Base-by-base conservation (phyloP, 2,329 filamentous ascomycete species). In the Pseudogymnoascus sp. region DNA sequence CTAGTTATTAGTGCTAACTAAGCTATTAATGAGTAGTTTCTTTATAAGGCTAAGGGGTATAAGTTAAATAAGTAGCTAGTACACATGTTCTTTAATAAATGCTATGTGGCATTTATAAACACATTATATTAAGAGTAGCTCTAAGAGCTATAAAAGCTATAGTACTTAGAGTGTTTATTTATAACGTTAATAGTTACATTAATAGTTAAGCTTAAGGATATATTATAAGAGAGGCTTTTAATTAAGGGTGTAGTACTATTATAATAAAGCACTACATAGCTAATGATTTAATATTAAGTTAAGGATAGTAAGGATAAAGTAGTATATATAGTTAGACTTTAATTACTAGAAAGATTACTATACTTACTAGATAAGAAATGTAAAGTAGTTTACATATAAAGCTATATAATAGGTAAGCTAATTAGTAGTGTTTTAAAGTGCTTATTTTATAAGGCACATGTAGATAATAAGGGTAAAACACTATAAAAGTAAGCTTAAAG, bases 131-230 rank as follows among this genome's bases (percentile, higher is more conserved):
- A 57, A 31, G 21, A 10, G 2, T n/a, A 59, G 53, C 57, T 63
- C 1, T 62, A 57, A 23, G 53, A 53, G 15, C 36, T 65, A 21
- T 63, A 38, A 61, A 17, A 44, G 19, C 31, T 65, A 15, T 42
- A 57, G n/a, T 63, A 65, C 47, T 35, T 65, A 35, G 4, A 60
- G 11, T 65, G 57, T 36, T 36, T 13, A 33, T 65, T 65, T 64
- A 63, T 53, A 15, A 38, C 44, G 21, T 35, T 65, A n/a, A 42
- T 19, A 19, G 36, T 19, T 9, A 65, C 62, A 28, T 31, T 65
- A 15, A 13, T 62, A 15, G 19, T 50, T 36, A 13, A 15, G 8
- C 36, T 62, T 3, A 31, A 65, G 26, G 40, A 44, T 8, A 17
- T 50, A 21, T 38, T 65, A 13, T 15, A 26, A 17, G 57, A 60